Evolutionary conservation across 2,329 filamentous ascomycete species (phyloP), one percentile per base, ranked within the genome.

Genomic region (Penicillium nordicum): DNA sequence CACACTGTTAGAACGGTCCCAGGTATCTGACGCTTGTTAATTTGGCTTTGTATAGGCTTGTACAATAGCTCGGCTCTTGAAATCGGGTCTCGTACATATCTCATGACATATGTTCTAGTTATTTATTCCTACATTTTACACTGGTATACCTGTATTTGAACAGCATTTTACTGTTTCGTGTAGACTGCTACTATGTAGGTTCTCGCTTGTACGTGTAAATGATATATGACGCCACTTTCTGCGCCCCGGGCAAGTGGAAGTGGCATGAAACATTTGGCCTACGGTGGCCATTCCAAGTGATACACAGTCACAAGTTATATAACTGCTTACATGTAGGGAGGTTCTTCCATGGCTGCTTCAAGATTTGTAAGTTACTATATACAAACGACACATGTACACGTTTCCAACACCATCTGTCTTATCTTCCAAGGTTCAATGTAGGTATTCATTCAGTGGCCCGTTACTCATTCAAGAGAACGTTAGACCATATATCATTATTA

Each of bases 401-500:
- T 10, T 5, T 10, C 3, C 12, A 46, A 23, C 27, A 5, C 23
- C 16, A 18, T 34, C 1, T 27, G 29, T 18, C 16, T 10, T 36
- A 21, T 50, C 30, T 36, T 45, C 18, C 18, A 18, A 18, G 18
- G 18, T 18, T 18, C 23, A 32, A 57, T 38, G n/a, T 34, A 34
- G 29, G 38, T 25, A 38, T 53, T 43, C 23, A 57, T 57, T 53
- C 43, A 21, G 12, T 47, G 44, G 23, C 37, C 48, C 51, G n/a
- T 14, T n/a, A 47, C 21, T 59, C 47, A 54, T 49, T 45, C 53
- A 50, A 44, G 37, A 52, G 43, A 43, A 58, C 56, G 42, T 64
- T 23, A 41, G 42, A 52, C 48, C 48, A 56, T 14, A 56, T 56
- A 51, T 56, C 48, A 52, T 52, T 37, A 52, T 37, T 65, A 57